Percentiles rank a stretch among this genome's conserved stretches.
Conservation (phyloP, 208 protist genomes). For the Acanthamoeba healyi region DNA sequence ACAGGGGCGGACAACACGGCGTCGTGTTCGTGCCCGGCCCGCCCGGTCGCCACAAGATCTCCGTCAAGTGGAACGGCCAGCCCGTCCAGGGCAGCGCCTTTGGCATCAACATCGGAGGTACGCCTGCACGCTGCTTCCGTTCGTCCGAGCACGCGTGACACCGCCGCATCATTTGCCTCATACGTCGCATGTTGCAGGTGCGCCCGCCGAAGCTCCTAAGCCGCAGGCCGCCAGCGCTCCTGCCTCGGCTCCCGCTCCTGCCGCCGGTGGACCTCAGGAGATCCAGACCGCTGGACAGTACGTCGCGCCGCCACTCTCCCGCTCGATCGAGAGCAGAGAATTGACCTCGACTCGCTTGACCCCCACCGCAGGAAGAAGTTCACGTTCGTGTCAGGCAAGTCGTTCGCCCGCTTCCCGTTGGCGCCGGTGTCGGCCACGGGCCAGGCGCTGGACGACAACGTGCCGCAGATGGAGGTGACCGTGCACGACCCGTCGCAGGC, state of each 20-base stretch:
- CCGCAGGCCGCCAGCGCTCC: slow-evolving; percentile 46
- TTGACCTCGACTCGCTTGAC: neutral
- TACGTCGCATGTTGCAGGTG: slow-evolving; percentile 30
- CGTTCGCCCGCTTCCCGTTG: slow-evolving; percentile 61
- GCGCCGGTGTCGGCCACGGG: neutral
- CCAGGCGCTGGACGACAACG: slow-evolving; percentile 43
- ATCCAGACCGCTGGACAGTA: slow-evolving; percentile 19
- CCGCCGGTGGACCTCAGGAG: slow-evolving; percentile 1
- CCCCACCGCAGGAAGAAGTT: slow-evolving; percentile 9
- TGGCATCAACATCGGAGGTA: slow-evolving; percentile 72
- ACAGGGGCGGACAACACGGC: slow-evolving; percentile 47
- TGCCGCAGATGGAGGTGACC: slow-evolving; percentile 76
- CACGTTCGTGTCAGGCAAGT: slow-evolving; percentile 43
- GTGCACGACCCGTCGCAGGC: slow-evolving; percentile 76
- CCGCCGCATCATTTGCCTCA: too few species aligned
- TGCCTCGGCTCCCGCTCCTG: slow-evolving; percentile 59
- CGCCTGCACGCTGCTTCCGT: too few species aligned
- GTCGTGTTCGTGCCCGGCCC: slow-evolving; percentile 58
- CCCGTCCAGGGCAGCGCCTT: slow-evolving; percentile 77
- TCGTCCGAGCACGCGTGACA: too few species aligned
- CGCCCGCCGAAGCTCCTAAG: neutral
- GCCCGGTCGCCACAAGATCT: slow-evolving; percentile 52
- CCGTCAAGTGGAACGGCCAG: slow-evolving; percentile 57
- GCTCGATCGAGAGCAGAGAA: neutral
- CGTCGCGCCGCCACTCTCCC: too few species aligned